Evolutionary conservation across 2,329 filamentous ascomycete genomes (phyloP).

Genomic region (Magnaporthiopsis poae): DNA sequence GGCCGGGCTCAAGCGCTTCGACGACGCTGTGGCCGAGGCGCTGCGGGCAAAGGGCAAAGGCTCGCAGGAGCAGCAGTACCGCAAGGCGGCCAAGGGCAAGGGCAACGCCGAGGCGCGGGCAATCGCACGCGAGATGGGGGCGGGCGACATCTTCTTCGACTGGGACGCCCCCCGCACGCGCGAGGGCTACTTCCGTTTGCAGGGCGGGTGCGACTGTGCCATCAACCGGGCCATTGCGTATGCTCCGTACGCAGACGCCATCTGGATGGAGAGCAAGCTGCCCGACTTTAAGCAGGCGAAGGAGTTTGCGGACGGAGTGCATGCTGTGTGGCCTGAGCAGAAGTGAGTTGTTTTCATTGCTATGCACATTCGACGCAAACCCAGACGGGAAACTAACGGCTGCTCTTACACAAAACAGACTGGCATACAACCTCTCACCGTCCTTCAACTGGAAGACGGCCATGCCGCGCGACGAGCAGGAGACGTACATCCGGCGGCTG

Average conservation of each 20-base stretch:
- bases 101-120: slow-evolving; percentile 72
- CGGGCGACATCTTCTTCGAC: slow-evolving; percentile 79
- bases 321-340: slow-evolving; percentile 89
- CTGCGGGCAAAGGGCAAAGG: slow-evolving; percentile 49
- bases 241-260: slow-evolving; percentile 85
- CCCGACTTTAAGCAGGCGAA: slow-evolving; percentile 84
- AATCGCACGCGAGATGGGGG: slow-evolving; percentile 68
- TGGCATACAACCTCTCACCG: slow-evolving; percentile 95
- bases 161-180: slow-evolving; percentile 90
- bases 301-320: slow-evolving; percentile 87
- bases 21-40: slow-evolving; percentile 75
- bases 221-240: slow-evolving; percentile 85
- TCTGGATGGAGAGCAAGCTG: slow-evolving; percentile 99
- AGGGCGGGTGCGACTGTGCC: slow-evolving; percentile 83
- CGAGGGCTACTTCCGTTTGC: slow-evolving; percentile 89
- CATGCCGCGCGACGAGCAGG: slow-evolving; percentile 83
- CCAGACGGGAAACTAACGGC: not conserved
- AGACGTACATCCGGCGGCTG: slow-evolving; percentile 91
- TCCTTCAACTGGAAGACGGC: slow-evolving; percentile 99
- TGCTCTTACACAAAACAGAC: slow-evolving; percentile 36
- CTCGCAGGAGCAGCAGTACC: slow-evolving; percentile 58
- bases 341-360: slow-evolving; percentile 52
- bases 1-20: slow-evolving; percentile 77
- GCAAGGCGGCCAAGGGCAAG: slow-evolving; percentile 64
- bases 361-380: not conserved